These are phyloP conservation scores for Pyronema domesticum DNA, from an alignment of 495 filamentous ascomycete species.

Conservation along the genomic window DNA sequence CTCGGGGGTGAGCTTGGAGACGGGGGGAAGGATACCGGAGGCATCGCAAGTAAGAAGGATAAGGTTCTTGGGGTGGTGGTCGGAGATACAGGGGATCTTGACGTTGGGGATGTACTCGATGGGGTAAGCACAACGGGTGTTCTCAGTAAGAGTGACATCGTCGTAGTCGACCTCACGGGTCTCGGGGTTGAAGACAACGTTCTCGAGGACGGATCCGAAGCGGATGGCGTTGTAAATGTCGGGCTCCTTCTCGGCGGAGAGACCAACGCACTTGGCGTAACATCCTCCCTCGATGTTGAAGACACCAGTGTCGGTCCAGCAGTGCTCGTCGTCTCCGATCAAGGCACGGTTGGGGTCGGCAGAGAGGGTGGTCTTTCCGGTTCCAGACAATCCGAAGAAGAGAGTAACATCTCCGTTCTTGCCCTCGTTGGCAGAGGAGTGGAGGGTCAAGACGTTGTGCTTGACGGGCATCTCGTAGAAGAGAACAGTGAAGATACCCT, in stretches of 20 bases:
- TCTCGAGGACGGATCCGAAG: conserved; percentile 94
- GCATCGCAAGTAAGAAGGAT: conserved; percentile 96
- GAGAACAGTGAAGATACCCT: conserved; percentile 96
- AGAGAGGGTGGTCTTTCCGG: conserved; percentile 95
- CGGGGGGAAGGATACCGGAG: conserved; percentile 89
- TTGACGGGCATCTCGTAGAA: conserved; percentile 99
- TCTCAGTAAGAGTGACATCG: conserved; percentile 85
- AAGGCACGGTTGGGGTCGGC: conserved; percentile 90
- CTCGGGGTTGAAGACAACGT: conserved; percentile 87
- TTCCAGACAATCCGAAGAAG: conserved; percentile 97
- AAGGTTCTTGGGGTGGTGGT: conserved; percentile 88
- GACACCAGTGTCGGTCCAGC: conserved; percentile 89
- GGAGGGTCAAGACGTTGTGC: conserved; percentile 95
- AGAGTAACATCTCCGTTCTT: conserved; percentile 81
- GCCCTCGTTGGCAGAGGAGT: conserved; percentile 86
- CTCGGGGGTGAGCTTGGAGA: conserved; percentile 81
- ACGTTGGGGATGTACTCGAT: conserved; percentile 98
- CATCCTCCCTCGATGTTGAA: conserved; percentile 99
- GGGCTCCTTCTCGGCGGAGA: conserved; percentile 95
- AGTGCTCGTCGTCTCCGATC: conserved; percentile 98
- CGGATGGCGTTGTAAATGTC: conserved; percentile 95
- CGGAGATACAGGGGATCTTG: conserved; percentile 84
- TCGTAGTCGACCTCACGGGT: conserved; percentile 89
- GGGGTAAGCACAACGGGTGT: conserved; percentile 89
- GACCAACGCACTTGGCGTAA: conserved; percentile 97